Evolutionary conservation across 768 basidiomycete genomes (phyloP), one percentile per base, ranked within the genome.

Genomic region (Tylopilus rubrobrunneus): DNA sequence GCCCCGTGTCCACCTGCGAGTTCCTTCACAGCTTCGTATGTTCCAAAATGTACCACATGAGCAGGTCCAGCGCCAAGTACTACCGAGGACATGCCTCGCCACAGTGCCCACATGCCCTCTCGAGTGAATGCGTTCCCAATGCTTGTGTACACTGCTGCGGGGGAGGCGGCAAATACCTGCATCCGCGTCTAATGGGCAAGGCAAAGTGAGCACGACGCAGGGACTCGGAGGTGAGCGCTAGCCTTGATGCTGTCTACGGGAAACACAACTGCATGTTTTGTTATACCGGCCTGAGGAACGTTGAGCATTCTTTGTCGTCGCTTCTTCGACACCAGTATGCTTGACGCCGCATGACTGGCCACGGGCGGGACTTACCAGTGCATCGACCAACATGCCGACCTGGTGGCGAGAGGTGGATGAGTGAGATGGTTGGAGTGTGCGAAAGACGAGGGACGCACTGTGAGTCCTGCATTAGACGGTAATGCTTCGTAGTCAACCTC

Each of bases 221-320:
- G 25, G 33, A n/a, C 5, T 25, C 34, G 25, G 45, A 25, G 50
- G 33, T 47, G 55, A 12, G 44, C 11, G 73, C 86, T 55, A 53
- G 91, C 97, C 80, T 99, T 99, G 69, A 99, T 98, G 66, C 92
- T 96, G 75, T 99, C 97, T 58, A 98, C 76, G 6, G 97, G 97
- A 69, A 91, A 99, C 89, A 99, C 98, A 68, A 97, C 93, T 29
- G 94, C 90, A 74, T 99, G 97, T 71, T 99, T 97, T 50, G 95
- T 94, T 25, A 25, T 25, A 25, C 25, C 25, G 25, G 25, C 25
- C 3, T 25, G 5, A 25, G 25, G 25, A 25, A 25, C 25, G 25
- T 25, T 25, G 25, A 25, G 25, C 25, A 25, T 25, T 5, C 25
- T 25, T 25, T 25, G 25, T 25, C 25, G 5, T 25, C 25, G 25